A percentile compares a stretch with the other conserved stretches of the same genome.
These are phyloP conservation scores for Ceraceosorus guamensis DNA, from an alignment of 1,284 basidiomycete genomes.

Conservation along the genomic window DNA sequence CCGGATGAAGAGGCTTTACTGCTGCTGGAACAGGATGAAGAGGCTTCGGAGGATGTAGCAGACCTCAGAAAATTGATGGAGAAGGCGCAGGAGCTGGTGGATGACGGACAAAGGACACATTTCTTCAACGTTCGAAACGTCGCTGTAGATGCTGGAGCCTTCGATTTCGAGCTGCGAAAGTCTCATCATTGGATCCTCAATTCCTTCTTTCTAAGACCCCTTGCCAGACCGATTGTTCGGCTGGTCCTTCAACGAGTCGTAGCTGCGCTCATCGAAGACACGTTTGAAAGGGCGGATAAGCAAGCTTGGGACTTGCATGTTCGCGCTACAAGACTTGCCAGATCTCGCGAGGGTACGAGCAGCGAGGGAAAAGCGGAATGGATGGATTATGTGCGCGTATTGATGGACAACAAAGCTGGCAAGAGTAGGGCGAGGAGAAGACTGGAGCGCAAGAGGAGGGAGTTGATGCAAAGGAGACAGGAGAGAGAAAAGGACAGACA, in stretches of 20 bases:
- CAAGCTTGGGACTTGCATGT: slow-evolving; percentile 4
- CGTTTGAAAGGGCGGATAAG: slow-evolving; percentile 1
- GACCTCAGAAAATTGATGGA: neutral
- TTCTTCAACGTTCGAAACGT: slow-evolving; percentile 9
- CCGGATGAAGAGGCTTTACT: neutral
- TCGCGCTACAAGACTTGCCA: slow-evolving; percentile 1
- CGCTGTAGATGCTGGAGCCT: neutral
- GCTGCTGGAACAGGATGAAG: neutral
- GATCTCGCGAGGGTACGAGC: neutral
- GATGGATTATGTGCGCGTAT: slow-evolving; percentile 6
- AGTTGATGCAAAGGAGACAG: neutral
- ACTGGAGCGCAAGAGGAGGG: neutral
- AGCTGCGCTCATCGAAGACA: slow-evolving; percentile 4
- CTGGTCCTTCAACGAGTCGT: slow-evolving; percentile 4
- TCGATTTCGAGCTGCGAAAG: slow-evolving; percentile 7
- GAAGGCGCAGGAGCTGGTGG: neutral
- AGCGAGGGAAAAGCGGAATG: neutral
- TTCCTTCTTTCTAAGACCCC: slow-evolving; percentile 1
- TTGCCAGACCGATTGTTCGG: slow-evolving; percentile 4
- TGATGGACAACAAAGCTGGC: slow-evolving; percentile 7
- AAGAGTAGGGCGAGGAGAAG: neutral
- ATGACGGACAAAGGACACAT: neutral
- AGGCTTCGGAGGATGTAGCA: slow-evolving; percentile 1
- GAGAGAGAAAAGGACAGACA: neutral
- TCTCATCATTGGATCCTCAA: slow-evolving; percentile 13